phyloP scores from a whole-genome alignment of 768 basidiomycete species.

The Suillus cothurnatus region DNA sequence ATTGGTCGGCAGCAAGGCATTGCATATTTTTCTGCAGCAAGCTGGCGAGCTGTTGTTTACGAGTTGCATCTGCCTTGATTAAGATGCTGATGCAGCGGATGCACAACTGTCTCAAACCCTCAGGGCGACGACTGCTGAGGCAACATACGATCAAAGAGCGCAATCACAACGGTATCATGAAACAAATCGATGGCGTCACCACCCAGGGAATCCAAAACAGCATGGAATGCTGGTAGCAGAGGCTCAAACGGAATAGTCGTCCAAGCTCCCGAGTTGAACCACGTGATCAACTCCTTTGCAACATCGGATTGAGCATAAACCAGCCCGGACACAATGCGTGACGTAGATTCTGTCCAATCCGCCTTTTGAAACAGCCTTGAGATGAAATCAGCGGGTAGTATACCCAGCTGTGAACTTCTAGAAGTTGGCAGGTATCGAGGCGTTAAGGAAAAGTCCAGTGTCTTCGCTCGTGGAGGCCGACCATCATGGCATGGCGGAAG shows the following conservation, averaged over 20 bases:
- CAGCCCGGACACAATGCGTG: slow-evolving; percentile 44
- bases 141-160: slow-evolving; percentile 31
- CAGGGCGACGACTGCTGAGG: neutral
- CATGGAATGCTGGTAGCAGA: slow-evolving; percentile 43
- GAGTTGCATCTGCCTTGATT: slow-evolving; percentile 26
- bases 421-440: neutral
- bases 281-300: slow-evolving; percentile 18
- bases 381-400: slow-evolving; percentile 25
- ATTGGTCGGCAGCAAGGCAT: slow-evolving; percentile 23
- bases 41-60: slow-evolving; percentile 20
- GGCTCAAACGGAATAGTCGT: slow-evolving; percentile 24
- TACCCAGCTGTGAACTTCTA: slow-evolving; percentile 5
- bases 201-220: slow-evolving; percentile 47
- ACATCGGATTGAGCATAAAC: slow-evolving; percentile 36
- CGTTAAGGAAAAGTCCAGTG: slow-evolving; percentile 13
- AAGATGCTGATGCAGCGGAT: slow-evolving; percentile 34
- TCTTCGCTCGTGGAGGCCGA: slow-evolving; percentile 8
- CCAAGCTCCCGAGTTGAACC: slow-evolving; percentile 40
- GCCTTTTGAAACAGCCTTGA: slow-evolving; percentile 43
- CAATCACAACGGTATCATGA: slow-evolving; percentile 16
- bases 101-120: neutral
- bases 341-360: slow-evolving; percentile 46
- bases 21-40: slow-evolving; percentile 32
- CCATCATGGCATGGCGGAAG: slow-evolving; percentile 35
- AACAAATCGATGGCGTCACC: slow-evolving; percentile 22